Base-by-base conservation (phyloP, 2,329 filamentous ascomycete species). In the Cylindrodendrum hubeiense region DNA sequence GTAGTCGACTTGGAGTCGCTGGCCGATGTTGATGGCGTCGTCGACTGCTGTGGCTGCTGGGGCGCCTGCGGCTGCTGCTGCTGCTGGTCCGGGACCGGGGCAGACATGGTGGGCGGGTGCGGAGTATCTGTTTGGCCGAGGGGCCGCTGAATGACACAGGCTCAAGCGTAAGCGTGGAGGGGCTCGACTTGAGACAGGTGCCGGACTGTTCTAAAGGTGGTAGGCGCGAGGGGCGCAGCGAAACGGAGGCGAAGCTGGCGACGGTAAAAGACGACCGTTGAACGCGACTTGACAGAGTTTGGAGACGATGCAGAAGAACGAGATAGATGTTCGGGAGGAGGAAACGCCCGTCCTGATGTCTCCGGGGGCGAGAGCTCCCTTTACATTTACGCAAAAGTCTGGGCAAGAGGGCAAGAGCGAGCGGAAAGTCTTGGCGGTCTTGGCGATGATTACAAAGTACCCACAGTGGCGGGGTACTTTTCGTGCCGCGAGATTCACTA, bases 1-100 rank as follows among this genome's bases (percentile, higher is more conserved):
- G 86, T 88, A 59, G 81, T 84, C 47, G 82, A 84, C 75, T 85
- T 87, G 65, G 86, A 86, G 51, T 84, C 81, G 47, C 80, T 78
- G 54, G 79, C 78, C 28, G 81, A 79, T 44, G 74, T 63, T 64
- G 76, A 65, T 46, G 68, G 63, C 63, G 73, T 67, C 22, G 73
- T 69, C 34, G 68, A 68, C 21, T 73, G 70, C 54, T 69, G 65
- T 41, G 59, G 71, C 51, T 57, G 46, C 64, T 68, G 66, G 3
- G 37, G 5, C 37, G 17, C n/a, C 52, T 67, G 30, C 26, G 58
- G 64, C 47, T 57, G 65, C 56, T n/a, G 28, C 28, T 71, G 69
- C 51, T 72, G 74, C 65, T 74, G 71, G 43, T 69, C 78, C 55
- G 75, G 58, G 28, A 75, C 63, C 28, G 79, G 71, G 60, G 79